Conservation (phyloP, 2,329 filamentous ascomycete species). For the Ophiobolus disseminans region DNA sequence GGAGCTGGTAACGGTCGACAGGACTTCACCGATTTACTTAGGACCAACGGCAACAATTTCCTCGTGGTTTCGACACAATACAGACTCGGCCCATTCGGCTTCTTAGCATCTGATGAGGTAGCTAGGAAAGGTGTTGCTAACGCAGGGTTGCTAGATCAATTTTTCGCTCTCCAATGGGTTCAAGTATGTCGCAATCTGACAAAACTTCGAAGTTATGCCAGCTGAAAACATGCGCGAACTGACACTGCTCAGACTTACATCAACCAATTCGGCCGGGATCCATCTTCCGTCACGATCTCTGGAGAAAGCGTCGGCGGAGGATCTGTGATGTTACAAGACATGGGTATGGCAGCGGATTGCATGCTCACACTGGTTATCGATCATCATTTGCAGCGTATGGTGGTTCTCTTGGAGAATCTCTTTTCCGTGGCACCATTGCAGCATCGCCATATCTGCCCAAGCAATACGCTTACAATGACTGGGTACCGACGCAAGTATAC, state of each 20-base stretch:
- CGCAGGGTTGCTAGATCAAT: slow-evolving; percentile 56
- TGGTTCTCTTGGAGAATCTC: slow-evolving; percentile 37
- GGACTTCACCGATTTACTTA: slow-evolving; percentile 51
- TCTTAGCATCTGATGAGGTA: slow-evolving; percentile 50
- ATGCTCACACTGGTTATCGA: neutral
- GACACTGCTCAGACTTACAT: slow-evolving; percentile 53
- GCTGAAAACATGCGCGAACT: too few species aligned
- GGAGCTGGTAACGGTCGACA: slow-evolving; percentile 45
- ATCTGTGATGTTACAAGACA: slow-evolving; percentile 14
- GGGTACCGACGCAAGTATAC: slow-evolving; percentile 55
- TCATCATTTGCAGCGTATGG: slow-evolving; percentile 44
- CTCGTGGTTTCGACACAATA: slow-evolving; percentile 48
- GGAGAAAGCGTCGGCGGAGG: slow-evolving; percentile 46
- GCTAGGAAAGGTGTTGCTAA: slow-evolving; percentile 45
- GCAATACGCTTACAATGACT: slow-evolving; percentile 60
- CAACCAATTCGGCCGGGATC: slow-evolving; percentile 32
- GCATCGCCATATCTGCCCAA: slow-evolving; percentile 63
- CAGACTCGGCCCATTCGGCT: slow-evolving; percentile 54
- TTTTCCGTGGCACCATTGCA: slow-evolving; percentile 47
- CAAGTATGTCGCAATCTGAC: slow-evolving; percentile 23
- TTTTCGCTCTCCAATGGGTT: slow-evolving; percentile 60
- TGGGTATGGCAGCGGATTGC: neutral
- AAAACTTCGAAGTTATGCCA: too few species aligned
- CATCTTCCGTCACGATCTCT: slow-evolving; percentile 38
- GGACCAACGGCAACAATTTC: slow-evolving; percentile 56